Conservation (phyloP, 129 eudicot genomes). For the sunflower (Helianthus annuus) region HanXRQr2.0-SUNRISE NC_035436.2:81651239-81651738, state of each 20-base stretch:
- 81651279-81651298: no score
- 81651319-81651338: background rate
- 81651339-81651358: background rate
- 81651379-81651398: slow-evolving; percentile 58
- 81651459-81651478: slow-evolving; percentile 64
- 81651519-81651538: background rate
- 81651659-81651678: slow-evolving; percentile 25
- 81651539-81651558: slow-evolving; percentile 10
- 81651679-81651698: slow-evolving; percentile 64
- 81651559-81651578: slow-evolving; percentile 42
- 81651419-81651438: slow-evolving; percentile 31
- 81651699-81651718: slow-evolving; percentile 41
- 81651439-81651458: slow-evolving; percentile 48
- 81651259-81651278: no score
- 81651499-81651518: slow-evolving; percentile 14
- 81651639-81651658: slow-evolving; percentile 45
- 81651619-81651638: slow-evolving; percentile 58
- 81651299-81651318: no score
- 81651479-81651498: slow-evolving; percentile 58
- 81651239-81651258: no score
- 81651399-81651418: slow-evolving; percentile 11
- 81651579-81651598: slow-evolving; percentile 10
- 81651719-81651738: slow-evolving; percentile 25
- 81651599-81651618: slow-evolving; percentile 36
- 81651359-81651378: slow-evolving; percentile 43